Evolutionary conservation across 306 rosid species (phyloP), one percentile per base, ranked within the genome.

Genomic region (Vachellia pachyceras): DNA sequence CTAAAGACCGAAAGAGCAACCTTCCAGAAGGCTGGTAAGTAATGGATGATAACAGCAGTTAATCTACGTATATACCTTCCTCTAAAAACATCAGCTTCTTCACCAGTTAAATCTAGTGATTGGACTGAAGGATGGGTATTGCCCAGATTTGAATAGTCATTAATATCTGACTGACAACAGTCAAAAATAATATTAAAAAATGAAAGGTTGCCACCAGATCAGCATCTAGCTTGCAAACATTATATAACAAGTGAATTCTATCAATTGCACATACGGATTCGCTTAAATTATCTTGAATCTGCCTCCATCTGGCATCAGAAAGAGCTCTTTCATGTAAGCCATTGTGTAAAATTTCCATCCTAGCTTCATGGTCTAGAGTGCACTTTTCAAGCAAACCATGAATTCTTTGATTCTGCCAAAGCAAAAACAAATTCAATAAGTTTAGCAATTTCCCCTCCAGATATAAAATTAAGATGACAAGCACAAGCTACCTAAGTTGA

Each of bases 11-110:
- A 93, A 75, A 87, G 93, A 69, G 97, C 91, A 73, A 91, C 86
- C 90, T 93, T 96, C 99, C 98, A 96, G 87, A 96, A 93, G 81
- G 90, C 89, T 45, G 99, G 99, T 85, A 93, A 83, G 82, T 92
- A 90, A 85, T 92, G 94, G 72, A 91, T 86, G 72, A 96, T 92
- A 54, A 96, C 99, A 84, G 94, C 96, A 83, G 94, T 96, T 84
- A 96, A 90, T 86, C 99, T 88, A 39, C 91, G 89, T 76, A 96
- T 90, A 90, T 96, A 93, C 86, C 92, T 92, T 77, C 94, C 99
- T 86, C 98, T 92, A 69, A 93, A 87, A 82, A 90, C 88, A 87
- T 95, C 99, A 78, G 88, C 93, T 84, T 91, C 97, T 87, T 91
- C 97, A 39, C 91, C 86, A 37, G 86, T 77, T 80, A 89, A 84